phyloP scores from a whole-genome alignment of 306 rosid species.

The Acmispon strigosus region DNA sequence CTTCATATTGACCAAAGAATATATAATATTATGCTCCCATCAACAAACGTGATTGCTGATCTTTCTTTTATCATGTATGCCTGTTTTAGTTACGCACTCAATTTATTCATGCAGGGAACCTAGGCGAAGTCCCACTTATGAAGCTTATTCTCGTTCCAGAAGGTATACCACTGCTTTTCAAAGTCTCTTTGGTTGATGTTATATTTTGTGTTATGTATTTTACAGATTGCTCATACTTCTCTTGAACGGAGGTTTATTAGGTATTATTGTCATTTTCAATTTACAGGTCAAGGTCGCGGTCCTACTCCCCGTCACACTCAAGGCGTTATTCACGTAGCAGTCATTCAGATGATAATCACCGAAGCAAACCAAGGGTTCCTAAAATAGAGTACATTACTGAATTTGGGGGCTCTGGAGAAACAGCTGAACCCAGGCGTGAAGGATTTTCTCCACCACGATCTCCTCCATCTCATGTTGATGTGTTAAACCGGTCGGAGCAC shows the following conservation, averaged over 20 bases:
- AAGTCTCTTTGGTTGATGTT: not conserved
- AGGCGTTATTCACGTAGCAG: slow-evolving; percentile 60
- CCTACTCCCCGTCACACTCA: slow-evolving; percentile 73
- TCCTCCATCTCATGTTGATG: slow-evolving; percentile 79
- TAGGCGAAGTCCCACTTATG: slow-evolving; percentile 93
- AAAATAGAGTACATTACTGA: slow-evolving; percentile 95
- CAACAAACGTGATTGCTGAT: not conserved
- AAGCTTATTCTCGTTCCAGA: slow-evolving; percentile 91
- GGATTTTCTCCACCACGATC: slow-evolving; percentile 90
- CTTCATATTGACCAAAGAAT: slow-evolving; percentile 11
- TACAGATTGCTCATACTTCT: not conserved
- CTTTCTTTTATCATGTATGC: not conserved
- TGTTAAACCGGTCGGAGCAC: slow-evolving; percentile 99
- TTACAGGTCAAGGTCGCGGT: slow-evolving; percentile 69
- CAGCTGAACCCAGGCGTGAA: slow-evolving; percentile 57
- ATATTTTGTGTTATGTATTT: not conserved
- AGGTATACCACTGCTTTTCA: slow-evolving; percentile 35
- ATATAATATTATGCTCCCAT: slow-evolving; percentile 13
- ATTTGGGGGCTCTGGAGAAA: slow-evolving; percentile 75
- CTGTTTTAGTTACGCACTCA: slow-evolving; percentile 6
- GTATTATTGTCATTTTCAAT: not conserved
- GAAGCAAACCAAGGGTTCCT: slow-evolving; percentile 68
- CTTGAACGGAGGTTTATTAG: not conserved
- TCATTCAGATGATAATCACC: slow-evolving; percentile 65
- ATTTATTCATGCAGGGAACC: slow-evolving; percentile 60